These are phyloP conservation scores for Moricandia moricandioides DNA, from an alignment of 345 rosid genomes.

Conservation along the genomic window DNA sequence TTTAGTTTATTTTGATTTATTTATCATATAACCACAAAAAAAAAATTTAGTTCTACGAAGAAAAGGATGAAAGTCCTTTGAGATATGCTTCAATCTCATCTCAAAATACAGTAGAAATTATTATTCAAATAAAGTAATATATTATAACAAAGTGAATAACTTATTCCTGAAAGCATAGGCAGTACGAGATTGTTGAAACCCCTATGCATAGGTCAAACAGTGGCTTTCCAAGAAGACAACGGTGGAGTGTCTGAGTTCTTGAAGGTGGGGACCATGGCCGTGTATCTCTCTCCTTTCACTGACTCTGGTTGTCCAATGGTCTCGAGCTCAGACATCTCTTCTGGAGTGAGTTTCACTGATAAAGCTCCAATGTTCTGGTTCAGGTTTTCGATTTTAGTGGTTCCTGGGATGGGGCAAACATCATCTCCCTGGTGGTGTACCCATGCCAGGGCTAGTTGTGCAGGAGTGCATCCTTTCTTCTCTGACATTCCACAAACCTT, in stretches of 20 bases:
- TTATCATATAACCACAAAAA: too few relatives aligned
- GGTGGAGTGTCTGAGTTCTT: not conserved
- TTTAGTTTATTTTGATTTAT: too few relatives aligned
- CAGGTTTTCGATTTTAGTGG: conserved; percentile 58
- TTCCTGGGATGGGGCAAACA: conserved; percentile 65
- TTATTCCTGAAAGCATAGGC: too few relatives aligned
- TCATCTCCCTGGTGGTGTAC: conserved; percentile 65
- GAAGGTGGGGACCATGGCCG: not conserved
- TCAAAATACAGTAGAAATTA: too few relatives aligned
- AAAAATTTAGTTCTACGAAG: too few relatives aligned
- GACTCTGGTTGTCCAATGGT: conserved; percentile 38
- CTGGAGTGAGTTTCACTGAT: conserved; percentile 48
- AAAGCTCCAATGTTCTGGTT: conserved; percentile 62
- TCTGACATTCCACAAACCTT: conserved; percentile 44
- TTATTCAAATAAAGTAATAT: too few relatives aligned
- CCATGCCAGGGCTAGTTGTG: conserved; percentile 76
- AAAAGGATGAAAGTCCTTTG: too few relatives aligned
- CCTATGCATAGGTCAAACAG: not conserved
- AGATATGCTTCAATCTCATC: too few relatives aligned
- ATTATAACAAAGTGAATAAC: too few relatives aligned
- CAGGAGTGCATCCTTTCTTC: conserved; percentile 53
- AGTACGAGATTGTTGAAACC: too few relatives aligned
- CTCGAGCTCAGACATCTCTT: conserved; percentile 59
- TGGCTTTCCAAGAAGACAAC: not conserved
- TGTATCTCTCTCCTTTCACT: conserved; percentile 47